Base-by-base conservation (phyloP, 2,329 filamentous ascomycete genomes). In the Fusarium guadeloupense region DNA sequence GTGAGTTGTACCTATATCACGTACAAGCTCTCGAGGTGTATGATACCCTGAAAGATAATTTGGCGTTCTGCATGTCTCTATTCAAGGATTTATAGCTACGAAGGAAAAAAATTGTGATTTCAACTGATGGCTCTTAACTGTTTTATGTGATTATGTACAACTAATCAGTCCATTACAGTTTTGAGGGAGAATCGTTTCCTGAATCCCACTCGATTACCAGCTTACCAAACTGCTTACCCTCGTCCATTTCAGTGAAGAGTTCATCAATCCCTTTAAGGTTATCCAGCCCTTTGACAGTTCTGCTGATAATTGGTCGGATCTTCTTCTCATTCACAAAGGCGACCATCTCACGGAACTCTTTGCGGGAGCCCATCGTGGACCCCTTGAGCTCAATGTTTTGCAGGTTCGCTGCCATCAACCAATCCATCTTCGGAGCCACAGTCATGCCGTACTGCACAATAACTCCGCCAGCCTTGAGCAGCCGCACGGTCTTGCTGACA, bases 401-500 rank as follows among this genome's bases (percentile, higher is more conserved):
- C 58, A 98, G 76, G 13, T 95, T 90, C 0, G 93, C 93, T 57
- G 81, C 77, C 91, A 97, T 97, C 12, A 85, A 71, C 84, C 91
- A 97, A 45, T 91, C 87, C 89, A 96, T 94, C 77, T 89, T 92
- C 2, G 94, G 93, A 0, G 82, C 80, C 3, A 91, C 79, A 0
- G 94, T 98, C 94, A 98, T 97, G 58, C 95, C 94, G 74, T 98
- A 98, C 66, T 89, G 81, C 3, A 88, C 85, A 55, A 98, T 89
- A n/a, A 94, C 83, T 49, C 93, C 95, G 6, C 95, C 94, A 2
- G 84, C 76, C 84, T 92, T 93, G 46, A 98, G 79, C 46, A 97
- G 71, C 71, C 81, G 87, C 40, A 82, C 78, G 1, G 85, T 84
- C 73, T 88, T 89, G 31, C 82, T 79, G n/a, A 96, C 84, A 37